A percentile compares a stretch with the other conserved stretches of the same genome.
Evolutionary conservation across 169 alveolate genomes (phyloP).

Genomic region (Ichthyophthirius multifiliis): DNA sequence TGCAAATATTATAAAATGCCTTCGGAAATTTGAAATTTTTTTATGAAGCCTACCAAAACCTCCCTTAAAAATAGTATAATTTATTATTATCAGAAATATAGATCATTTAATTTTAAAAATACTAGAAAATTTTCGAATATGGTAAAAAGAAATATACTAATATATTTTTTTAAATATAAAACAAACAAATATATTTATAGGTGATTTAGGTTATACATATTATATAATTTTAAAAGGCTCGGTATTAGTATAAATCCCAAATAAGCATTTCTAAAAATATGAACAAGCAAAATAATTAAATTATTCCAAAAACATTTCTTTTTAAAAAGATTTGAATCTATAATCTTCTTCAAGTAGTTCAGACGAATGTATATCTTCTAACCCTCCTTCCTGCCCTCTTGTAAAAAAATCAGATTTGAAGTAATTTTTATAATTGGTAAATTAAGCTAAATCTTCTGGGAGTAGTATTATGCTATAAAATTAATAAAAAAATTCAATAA

Average conservation of each 20-base stretch:
- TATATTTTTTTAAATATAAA: neutral
- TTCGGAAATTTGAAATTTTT: neutral
- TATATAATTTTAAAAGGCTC: constrained; percentile 5
- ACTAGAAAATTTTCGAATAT: neutral
- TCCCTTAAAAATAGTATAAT: neutral
- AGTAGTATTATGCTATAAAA: neutral
- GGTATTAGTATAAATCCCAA: neutral
- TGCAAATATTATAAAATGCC: neutral
- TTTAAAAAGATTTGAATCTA: neutral
- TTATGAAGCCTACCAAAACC: neutral
- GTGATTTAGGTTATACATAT: neutral
- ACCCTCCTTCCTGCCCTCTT: neutral
- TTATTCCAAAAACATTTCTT: neutral
- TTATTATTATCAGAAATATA: neutral
- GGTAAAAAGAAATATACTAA: neutral
- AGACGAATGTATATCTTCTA: neutral
- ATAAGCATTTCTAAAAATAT: neutral
- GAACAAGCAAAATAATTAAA: neutral
- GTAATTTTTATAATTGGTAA: neutral
- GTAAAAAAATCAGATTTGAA: neutral
- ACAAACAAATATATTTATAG: neutral
- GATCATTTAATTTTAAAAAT: neutral
- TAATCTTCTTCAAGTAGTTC: neutral
- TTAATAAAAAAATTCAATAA: neutral
- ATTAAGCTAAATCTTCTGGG: neutral